phyloP scores from a whole-genome alignment of 495 filamentous ascomycete species.

The Daldinia concentrica region DNA sequence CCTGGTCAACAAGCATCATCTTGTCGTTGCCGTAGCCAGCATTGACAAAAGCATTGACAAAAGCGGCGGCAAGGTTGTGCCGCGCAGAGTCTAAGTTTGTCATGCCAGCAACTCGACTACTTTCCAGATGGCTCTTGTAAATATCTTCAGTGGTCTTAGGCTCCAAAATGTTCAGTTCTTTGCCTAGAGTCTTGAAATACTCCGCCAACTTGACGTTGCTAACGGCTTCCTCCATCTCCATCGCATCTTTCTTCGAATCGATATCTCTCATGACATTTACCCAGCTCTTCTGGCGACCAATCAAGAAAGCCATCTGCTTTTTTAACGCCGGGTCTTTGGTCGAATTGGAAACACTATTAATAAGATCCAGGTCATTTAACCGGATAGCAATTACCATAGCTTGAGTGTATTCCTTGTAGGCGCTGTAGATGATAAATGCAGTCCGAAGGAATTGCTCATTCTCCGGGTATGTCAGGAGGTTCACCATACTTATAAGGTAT shows the following conservation, averaged over 20 bases:
- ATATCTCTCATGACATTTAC: slow-evolving; percentile 70
- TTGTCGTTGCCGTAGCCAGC: slow-evolving; percentile 95
- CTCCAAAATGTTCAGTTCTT: slow-evolving; percentile 96
- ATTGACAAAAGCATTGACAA: slow-evolving; percentile 97
- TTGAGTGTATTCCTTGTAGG: slow-evolving; percentile 89
- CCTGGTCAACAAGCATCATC: slow-evolving; percentile 87
- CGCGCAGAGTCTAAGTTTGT: slow-evolving; percentile 95
- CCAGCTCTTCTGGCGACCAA: slow-evolving; percentile 90
- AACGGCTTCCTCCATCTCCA: slow-evolving; percentile 79
- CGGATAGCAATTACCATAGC: slow-evolving; percentile 94
- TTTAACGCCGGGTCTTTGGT: slow-evolving; percentile 83
- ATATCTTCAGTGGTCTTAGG: slow-evolving; percentile 98
- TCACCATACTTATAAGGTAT: slow-evolving; percentile 99
- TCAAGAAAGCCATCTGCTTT: slow-evolving; percentile 94
- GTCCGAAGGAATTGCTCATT: slow-evolving; percentile 92
- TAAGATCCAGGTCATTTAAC: slow-evolving; percentile 84
- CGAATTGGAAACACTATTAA: slow-evolving; percentile 78
- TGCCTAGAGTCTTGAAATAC: slow-evolving; percentile 91
- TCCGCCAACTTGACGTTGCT: slow-evolving; percentile 88
- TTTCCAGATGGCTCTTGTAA: slow-evolving; percentile 99
- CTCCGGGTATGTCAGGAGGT: slow-evolving; percentile 94
- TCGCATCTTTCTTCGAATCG: slow-evolving; percentile 63
- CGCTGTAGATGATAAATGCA: slow-evolving; percentile 90
- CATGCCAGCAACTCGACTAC: slow-evolving; percentile 85
- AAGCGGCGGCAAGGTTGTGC: slow-evolving; percentile 94